Conservation (phyloP, 1,284 basidiomycete species). For the Spongiforma sp. region DNA sequence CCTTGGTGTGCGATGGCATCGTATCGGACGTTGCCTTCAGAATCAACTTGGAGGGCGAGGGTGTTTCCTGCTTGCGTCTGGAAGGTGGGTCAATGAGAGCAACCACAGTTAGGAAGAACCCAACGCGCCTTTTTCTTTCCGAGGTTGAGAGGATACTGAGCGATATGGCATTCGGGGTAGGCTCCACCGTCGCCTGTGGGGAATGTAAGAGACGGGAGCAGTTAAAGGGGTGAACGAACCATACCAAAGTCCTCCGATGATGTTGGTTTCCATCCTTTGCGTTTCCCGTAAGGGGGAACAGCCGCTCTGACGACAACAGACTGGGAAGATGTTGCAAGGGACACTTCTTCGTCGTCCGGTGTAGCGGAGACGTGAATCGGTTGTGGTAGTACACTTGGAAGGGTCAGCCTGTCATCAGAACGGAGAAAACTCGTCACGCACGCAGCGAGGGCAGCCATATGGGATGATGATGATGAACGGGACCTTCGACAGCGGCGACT, state of each 20-base stretch:
- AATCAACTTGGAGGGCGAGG: conserved; percentile 95
- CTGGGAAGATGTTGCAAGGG: conserved; percentile 45
- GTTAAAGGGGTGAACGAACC: conserved; percentile 27
- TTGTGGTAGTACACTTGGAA: conserved; percentile 72
- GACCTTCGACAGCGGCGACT: conserved; percentile 3
- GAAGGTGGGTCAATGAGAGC: conserved; percentile 5
- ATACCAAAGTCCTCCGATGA: conserved; percentile 84
- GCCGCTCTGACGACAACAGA: conserved; percentile 56
- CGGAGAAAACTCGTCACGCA: too few species aligned
- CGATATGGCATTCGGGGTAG: conserved; percentile 97
- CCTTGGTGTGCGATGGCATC: conserved; percentile 98
- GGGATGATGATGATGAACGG: conserved; percentile 10
- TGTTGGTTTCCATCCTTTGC: conserved; percentile 87
- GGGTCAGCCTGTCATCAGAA: too few species aligned
- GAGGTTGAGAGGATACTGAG: conserved; percentile 96
- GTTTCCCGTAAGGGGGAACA: conserved; percentile 84
- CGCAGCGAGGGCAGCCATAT: conserved; percentile 66
- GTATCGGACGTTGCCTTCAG: conserved; percentile 95
- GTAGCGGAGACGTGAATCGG: conserved; percentile 59
- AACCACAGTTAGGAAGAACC: background rate
- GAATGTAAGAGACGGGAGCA: conserved; percentile 1
- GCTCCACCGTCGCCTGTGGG: conserved; percentile 85
- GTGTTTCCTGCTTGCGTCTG: conserved; percentile 91
- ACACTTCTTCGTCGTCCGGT: conserved; percentile 61
- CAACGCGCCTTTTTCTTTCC: conserved; percentile 83